Evolutionary conservation across 345 rosid species (phyloP).

Genomic region (Sisymbrium irio): DNA sequence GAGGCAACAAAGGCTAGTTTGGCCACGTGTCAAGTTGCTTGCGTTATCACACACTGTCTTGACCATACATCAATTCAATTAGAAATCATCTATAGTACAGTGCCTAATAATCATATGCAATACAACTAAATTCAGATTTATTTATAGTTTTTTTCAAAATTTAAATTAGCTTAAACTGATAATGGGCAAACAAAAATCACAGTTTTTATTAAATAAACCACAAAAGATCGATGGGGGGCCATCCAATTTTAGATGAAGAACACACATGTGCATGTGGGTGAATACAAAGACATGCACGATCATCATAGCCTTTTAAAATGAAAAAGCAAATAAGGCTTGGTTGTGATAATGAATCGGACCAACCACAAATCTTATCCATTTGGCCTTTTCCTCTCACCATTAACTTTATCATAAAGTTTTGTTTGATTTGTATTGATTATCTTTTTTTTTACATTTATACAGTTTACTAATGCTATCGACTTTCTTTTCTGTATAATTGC

Average conservation of each 20-base stretch:
- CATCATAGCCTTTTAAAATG: slow-evolving; percentile 25
- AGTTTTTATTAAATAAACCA: neutral
- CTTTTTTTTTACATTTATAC: neutral
- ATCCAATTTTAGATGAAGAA: slow-evolving; percentile 8
- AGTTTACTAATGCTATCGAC: neutral
- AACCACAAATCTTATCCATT: slow-evolving; percentile 39
- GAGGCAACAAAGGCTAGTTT: slow-evolving; percentile 28
- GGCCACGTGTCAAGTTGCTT: slow-evolving; percentile 30
- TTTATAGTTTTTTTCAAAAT: neutral
- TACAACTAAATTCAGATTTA: neutral
- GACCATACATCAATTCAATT: slow-evolving; percentile 29
- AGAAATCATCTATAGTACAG: slow-evolving; percentile 10
- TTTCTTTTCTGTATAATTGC: neutral
- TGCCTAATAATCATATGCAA: neutral
- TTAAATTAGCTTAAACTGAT: neutral
- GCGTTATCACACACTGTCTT: neutral
- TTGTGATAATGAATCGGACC: slow-evolving; percentile 26
- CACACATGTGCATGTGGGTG: slow-evolving; percentile 41
- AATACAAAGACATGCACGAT: slow-evolving; percentile 42
- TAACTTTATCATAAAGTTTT: slow-evolving; percentile 26
- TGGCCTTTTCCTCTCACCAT: slow-evolving; percentile 23
- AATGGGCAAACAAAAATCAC: neutral
- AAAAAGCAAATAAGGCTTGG: slow-evolving; percentile 25
- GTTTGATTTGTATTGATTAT: neutral
- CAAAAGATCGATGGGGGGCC: slow-evolving; percentile 14